These are phyloP conservation scores for Tuber aestivum DNA, from an alignment of 495 filamentous ascomycete species.

Conservation along the genomic window DNA sequence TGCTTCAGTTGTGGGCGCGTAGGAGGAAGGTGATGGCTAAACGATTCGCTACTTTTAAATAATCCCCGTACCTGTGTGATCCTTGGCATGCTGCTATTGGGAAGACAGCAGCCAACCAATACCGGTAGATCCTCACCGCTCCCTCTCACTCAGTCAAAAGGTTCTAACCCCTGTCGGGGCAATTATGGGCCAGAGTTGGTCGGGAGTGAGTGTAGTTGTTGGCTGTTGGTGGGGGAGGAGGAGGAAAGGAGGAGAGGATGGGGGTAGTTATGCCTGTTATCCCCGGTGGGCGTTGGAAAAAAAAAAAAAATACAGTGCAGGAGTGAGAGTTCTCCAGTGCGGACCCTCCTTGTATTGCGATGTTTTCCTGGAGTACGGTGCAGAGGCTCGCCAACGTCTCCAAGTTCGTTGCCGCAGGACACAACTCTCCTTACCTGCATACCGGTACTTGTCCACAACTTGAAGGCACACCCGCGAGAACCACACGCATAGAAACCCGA, in stretches of 20 bases:
- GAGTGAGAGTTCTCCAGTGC: neutral
- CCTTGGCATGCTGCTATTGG: neutral
- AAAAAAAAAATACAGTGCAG: neutral
- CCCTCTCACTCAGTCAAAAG: neutral
- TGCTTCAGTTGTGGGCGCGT: neutral
- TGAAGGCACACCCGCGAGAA: neutral
- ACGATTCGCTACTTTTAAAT: constrained; percentile 4
- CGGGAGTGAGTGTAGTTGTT: neutral
- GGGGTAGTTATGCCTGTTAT: neutral
- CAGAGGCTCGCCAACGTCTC: neutral
- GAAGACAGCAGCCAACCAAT: constrained; percentile 1
- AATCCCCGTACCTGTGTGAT: neutral
- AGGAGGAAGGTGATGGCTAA: neutral
- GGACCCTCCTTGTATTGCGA: neutral
- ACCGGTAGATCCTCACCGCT: neutral
- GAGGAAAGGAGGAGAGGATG: neutral
- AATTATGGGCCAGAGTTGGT: neutral
- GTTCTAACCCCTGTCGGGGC: neutral
- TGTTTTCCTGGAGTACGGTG: neutral
- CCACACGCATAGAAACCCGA: neutral
- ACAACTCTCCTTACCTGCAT: neutral
- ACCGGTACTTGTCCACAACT: neutral
- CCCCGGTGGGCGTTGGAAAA: neutral
- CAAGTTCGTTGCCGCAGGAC: neutral
- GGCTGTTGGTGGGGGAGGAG: neutral